Base-by-base conservation (phyloP, 805 yeast genomes). In the Yarrowia phangngaensis region DNA sequence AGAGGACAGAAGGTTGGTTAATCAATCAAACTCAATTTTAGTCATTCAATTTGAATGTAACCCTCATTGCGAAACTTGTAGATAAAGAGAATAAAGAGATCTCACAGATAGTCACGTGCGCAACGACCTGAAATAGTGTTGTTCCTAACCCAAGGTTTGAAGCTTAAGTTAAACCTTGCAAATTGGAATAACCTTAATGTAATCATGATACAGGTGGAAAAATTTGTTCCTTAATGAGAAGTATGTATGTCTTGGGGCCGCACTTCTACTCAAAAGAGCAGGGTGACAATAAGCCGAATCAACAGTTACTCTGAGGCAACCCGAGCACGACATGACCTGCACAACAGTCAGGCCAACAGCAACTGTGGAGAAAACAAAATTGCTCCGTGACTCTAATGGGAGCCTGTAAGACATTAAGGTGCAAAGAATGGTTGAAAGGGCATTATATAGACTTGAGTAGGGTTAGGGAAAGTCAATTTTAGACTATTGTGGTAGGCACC, bases 321-420 rank as follows among this genome's bases (percentile, higher is more conserved):
- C 48, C 48, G 48, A 41, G 48, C 48, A 41, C 48, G 48, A 41
- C n/a, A 29, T 41, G 48, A 41, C 48, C 34, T 20, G 35, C 48
- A 41, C 48, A 35, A 41, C 48, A 41, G 48, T 8, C 35, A 20
- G 35, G 48, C 48, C 48, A 41, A 41, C 48, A 41, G 35, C 48
- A 41, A 30, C 22, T 29, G 48, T 38, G 12, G 48, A 29, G 34
- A 29, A 41, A 41, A 41, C 35, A 20, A 20, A 29, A 41, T 41
- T 29, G 48, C 35, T 41, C 35, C 48, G 48, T 41, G 48, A 41
- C 48, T 41, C 48, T 41, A 41, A 41, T 41, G 48, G 48, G 48
- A 29, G 48, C 35, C 48, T 41, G 35, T 41, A 41, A 28, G 48
- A 41, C 48, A 41, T 41, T 41, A 29, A 41, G 26, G 48, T 29